Percentiles rank a stretch among this genome's conserved stretches.
Conservation (phyloP, 306 rosid species). For the Fagus crenata region DNA sequence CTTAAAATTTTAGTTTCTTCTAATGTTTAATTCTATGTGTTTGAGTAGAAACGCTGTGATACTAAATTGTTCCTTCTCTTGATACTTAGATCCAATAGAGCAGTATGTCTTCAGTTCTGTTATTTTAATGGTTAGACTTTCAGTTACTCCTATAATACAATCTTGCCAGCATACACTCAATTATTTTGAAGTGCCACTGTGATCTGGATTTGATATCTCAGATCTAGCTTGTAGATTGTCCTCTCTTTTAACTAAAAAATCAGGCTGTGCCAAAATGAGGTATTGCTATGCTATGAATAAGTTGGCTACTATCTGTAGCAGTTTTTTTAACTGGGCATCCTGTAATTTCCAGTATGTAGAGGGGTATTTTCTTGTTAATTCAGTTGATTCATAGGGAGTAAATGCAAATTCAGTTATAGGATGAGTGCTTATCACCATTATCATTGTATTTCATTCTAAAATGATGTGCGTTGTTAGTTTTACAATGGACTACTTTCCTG, state of each 20-base stretch:
- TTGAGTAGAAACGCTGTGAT: not conserved
- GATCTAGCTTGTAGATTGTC: constrained; percentile 17
- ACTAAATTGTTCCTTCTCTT: not conserved
- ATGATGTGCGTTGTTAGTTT: not conserved
- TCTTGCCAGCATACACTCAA: not conserved
- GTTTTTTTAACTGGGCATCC: not conserved
- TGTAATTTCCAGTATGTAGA: not conserved
- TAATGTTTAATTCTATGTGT: not conserved
- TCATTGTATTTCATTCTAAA: not conserved
- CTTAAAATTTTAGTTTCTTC: constrained; percentile 19
- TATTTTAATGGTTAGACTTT: constrained; percentile 1
- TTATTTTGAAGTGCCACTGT: not conserved
- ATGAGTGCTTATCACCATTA: not conserved
- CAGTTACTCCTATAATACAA: not conserved
- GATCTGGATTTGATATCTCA: constrained; percentile 1
- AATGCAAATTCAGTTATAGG: not conserved
- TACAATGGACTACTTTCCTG: not conserved
- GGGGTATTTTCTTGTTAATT: not conserved
- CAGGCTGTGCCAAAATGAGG: not conserved
- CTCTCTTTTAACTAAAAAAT: not conserved
- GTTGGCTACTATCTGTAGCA: not conserved
- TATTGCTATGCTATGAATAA: not conserved
- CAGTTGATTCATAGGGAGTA: not conserved
- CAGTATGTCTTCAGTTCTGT: not conserved
- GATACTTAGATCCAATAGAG: not conserved